A percentile compares a stretch with the other conserved stretches of the same genome.
These are phyloP conservation scores for Pseudocercospora fuligena DNA, from an alignment of 2,329 filamentous ascomycete species.

Conservation along the genomic window DNA sequence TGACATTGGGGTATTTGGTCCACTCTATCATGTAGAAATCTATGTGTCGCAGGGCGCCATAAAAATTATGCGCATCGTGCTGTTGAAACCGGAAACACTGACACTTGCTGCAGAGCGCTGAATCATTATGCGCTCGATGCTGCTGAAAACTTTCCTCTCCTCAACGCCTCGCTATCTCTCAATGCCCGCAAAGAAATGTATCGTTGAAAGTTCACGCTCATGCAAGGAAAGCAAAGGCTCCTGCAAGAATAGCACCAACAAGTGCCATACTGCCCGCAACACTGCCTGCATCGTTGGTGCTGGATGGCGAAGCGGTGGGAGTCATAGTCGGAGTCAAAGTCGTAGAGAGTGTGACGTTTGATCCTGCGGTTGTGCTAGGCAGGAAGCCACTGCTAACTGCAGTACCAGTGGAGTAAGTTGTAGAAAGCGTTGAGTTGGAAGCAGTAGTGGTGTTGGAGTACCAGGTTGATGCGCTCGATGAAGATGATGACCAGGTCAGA, in stretches of 20 bases:
- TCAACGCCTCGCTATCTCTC: background rate
- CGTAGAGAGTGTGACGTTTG: background rate
- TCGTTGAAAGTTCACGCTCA: background rate
- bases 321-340: slow-evolving; percentile 1
- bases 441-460: background rate
- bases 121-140: background rate
- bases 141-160: background rate
- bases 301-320: background rate
- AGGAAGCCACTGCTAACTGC: slow-evolving; percentile 1
- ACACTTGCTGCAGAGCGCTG: background rate
- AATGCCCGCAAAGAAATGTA: background rate
- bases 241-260: background rate
- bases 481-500: background rate
- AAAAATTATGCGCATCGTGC: background rate
- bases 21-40: background rate
- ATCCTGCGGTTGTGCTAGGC: background rate
- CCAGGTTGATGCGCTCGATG: background rate
- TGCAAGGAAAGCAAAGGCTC: background rate
- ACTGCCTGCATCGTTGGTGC: background rate
- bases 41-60: background rate
- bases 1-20: background rate
- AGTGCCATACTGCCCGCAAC: slow-evolving; percentile 2
- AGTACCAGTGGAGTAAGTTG: background rate
- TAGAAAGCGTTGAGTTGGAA: background rate
- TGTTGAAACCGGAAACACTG: background rate